A percentile compares a stretch with the other conserved stretches of the same genome.
These are phyloP conservation scores for Hortiboletus campestris DNA, from an alignment of 768 basidiomycete genomes.

Conservation along the genomic window DNA sequence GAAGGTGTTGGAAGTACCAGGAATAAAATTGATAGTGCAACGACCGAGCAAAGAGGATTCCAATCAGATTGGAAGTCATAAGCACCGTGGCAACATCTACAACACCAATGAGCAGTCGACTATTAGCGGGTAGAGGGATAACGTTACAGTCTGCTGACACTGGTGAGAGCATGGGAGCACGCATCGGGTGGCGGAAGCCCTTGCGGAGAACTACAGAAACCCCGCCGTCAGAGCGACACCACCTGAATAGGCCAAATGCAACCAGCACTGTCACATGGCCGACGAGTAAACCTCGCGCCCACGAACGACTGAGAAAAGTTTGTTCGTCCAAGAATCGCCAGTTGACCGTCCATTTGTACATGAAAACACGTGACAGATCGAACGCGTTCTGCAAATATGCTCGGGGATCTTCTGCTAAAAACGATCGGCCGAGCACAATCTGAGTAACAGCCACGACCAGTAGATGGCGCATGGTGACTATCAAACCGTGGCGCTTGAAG, in stretches of 20 bases:
- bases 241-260: conserved; percentile 67
- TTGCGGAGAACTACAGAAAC: conserved; percentile 51
- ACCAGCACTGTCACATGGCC: conserved; percentile 62
- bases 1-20: conserved; percentile 93
- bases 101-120: conserved; percentile 13
- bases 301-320: conserved; percentile 64
- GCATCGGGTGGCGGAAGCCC: conserved; percentile 50
- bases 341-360: conserved; percentile 98
- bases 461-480: conserved; percentile 50
- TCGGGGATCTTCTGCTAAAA: conserved; percentile 56
- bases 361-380: conserved; percentile 82
- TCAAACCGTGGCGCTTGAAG: conserved; percentile 68
- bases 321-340: conserved; percentile 86
- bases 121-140: not conserved
- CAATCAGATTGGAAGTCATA: conserved; percentile 90
- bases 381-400: conserved; percentile 79
- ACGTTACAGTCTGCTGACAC: conserved; percentile 66
- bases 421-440: conserved; percentile 63
- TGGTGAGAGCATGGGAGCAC: conserved; percentile 44
- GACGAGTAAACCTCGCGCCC: conserved; percentile 61
- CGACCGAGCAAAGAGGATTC: conserved; percentile 89
- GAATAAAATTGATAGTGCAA: conserved; percentile 98
- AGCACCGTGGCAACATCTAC: conserved; percentile 77
- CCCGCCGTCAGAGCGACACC: conserved; percentile 78
- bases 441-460: conserved; percentile 43